These are phyloP conservation scores for Pichia deserticola DNA, from an alignment of 805 yeast species.

Conservation along the genomic window DNA sequence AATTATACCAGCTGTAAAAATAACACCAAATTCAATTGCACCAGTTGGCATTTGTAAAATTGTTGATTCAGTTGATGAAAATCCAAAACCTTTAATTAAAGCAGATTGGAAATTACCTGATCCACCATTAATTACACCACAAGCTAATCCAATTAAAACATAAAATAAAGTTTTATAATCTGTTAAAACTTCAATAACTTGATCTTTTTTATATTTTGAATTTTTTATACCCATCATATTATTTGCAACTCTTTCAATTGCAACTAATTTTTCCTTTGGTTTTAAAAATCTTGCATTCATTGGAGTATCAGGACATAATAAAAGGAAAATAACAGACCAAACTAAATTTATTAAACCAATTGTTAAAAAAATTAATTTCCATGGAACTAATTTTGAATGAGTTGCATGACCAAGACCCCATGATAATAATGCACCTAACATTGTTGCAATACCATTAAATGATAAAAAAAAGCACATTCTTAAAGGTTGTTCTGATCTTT, in stretches of 20 bases:
- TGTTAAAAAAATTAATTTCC: conserved; percentile 13
- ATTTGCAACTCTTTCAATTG: conserved; percentile 22
- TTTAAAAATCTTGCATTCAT: conserved; percentile 2
- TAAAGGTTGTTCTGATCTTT: conserved; percentile 9
- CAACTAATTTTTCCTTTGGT: neutral
- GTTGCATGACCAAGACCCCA: neutral
- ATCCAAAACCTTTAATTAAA: conserved; percentile 13
- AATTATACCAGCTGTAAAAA: conserved; percentile 1
- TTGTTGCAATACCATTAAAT: conserved; percentile 16
- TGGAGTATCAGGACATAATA: conserved; percentile 2
- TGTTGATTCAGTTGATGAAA: conserved; percentile 5
- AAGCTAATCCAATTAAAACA: neutral
- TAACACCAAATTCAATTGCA: conserved; percentile 1
- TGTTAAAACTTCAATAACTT: conserved; percentile 45
- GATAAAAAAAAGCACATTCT: neutral
- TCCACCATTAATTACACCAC: conserved; percentile 39
- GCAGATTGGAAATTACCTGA: conserved; percentile 40
- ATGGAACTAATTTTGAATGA: neutral
- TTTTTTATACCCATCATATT: conserved; percentile 29
- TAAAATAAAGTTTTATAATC: conserved; percentile 26
- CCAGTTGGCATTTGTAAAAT: conserved; percentile 3
- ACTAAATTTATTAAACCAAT: conserved; percentile 31
- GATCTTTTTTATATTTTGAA: conserved; percentile 36
- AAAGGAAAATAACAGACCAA: conserved; percentile 3
- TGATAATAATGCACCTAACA: neutral